Percentiles rank a stretch among this genome's conserved stretches.
Conservation (phyloP, 495 filamentous ascomycete genomes). For the Xylona heveae region DNA sequence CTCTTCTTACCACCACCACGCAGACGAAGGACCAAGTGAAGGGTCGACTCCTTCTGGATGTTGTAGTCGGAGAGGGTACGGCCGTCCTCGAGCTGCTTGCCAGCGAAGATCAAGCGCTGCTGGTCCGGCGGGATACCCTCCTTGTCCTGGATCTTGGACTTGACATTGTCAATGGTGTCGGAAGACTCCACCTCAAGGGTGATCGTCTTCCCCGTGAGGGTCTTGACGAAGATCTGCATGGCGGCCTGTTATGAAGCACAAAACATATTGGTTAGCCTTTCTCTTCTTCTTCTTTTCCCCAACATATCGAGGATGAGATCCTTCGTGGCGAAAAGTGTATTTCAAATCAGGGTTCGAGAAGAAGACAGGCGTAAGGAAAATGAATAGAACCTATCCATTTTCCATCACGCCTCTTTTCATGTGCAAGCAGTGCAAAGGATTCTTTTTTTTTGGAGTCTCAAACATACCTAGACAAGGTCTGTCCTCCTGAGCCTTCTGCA, state of each 20-base stretch:
- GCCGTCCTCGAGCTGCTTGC: conserved; percentile 99
- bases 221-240: conserved; percentile 99
- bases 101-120: conserved; percentile 98
- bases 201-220: conserved; percentile 99
- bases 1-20: conserved; percentile 96
- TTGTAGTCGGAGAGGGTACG: conserved; percentile 99
- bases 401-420: too few relatives aligned
- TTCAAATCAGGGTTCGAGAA: too few relatives aligned
- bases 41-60: conserved; percentile 99
- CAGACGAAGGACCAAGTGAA: conserved; percentile 94
- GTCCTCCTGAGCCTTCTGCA: too few relatives aligned
- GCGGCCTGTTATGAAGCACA: conserved; percentile 25
- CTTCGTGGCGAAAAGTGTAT: too few relatives aligned
- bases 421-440: too few relatives aligned
- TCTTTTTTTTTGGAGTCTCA: too few relatives aligned
- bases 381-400: too few relatives aligned
- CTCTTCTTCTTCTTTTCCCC: too few relatives aligned
- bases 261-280: too few relatives aligned
- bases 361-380: too few relatives aligned
- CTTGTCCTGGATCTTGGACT: conserved; percentile 95
- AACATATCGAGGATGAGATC: too few relatives aligned
- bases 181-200: conserved; percentile 99
- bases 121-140: conserved; percentile 99
- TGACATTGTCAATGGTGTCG: conserved; percentile 99
- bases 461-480: too few relatives aligned